Base-by-base conservation (phyloP, 2,329 filamentous ascomycete species). In the Alternaria angustiovoidea region DNA sequence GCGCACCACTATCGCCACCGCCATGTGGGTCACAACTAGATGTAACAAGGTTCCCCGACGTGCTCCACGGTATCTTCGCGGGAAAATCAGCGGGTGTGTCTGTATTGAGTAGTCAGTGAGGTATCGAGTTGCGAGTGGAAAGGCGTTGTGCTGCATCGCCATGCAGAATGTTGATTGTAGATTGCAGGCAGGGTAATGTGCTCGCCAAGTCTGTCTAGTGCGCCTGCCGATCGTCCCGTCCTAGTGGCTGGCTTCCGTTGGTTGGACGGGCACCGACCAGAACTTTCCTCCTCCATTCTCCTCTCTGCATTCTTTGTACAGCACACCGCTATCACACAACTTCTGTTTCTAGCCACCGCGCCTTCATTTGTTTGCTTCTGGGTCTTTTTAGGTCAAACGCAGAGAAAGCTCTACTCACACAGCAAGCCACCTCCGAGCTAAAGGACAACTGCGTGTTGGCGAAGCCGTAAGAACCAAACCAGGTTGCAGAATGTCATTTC, bases 401-500 rank as follows among this genome's bases (percentile, higher is more conserved):
- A 67, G 57, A 32, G 30, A 42, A 58, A 60, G 60, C 61, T 65
- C 52, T 53, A 61, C 58, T 59, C 42, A 63, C 57, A 58, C 53
- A 63, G 44, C 55, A 51, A 53, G 12, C 49, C 43, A 49, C 52
- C 32, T 43, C 49, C 46, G 61, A 64, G 55, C 58, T 61, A 48
- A 38, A 63, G 61, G 51, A 51, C 51, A 46, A 61, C 62, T 66
- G 65, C 65, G 65, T 62, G 63, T 66, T 66, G 68, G 70, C 62
- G 63, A 67, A 74, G 71, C 71, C 77, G 84, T 87, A 86, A 87
- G 85, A 82, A 74, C 78, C 76, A 82, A 80, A 75, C 72, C 78
- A 79, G 76, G 78, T 78, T 78, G 70, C 68, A 76, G 80, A 81
- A 83, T 82, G 87, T 87, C 85, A 82, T 81, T 85, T 70, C 86